Base-by-base conservation (phyloP, 2,329 filamentous ascomycete genomes). In the Colletotrichum tofieldiae region DNA sequence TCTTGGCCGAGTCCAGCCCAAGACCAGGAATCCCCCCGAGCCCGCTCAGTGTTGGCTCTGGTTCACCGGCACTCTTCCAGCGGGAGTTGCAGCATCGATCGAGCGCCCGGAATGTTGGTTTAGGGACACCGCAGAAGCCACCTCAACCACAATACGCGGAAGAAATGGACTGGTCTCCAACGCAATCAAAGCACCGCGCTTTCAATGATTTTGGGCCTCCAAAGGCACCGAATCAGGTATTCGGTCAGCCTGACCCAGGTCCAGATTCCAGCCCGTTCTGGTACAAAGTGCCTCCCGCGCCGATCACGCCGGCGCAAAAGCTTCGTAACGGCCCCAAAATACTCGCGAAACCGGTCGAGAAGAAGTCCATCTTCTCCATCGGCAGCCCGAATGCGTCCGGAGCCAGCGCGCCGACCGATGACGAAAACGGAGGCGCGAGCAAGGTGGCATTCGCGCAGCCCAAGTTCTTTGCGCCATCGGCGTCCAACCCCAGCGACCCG, bases 161-260 rank as follows among this genome's bases (percentile, higher is more conserved):
- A 49, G 87, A 88, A 67, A 95, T 95, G 93, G 93, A 95, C 77
- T 94, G 93, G 90, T 89, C 91, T 2, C 91, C 92, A 0, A 90
- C 90, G 0, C 83, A 84, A 67, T 86, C 87, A n/a, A 83, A 84
- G 60, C 82, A 90, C 72, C 87, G 88, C 65, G 88, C 88, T 11
- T 91, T 91, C 77, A 86, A 84, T 71, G 81, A 86, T 55, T 80
- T 83, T 56, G 80, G 84, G 45, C 75, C 83, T 20, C 79, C 83
- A 52, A 81, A 79, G 63, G 76, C 81, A 71, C 82, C 83, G 55
- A 82, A 84, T 54, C 76, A 83, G 9, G 78, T 82, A 1, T 89
- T 89, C 70, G 84, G 82, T 58, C 82, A 87, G 66, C 79, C 84
- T 0, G 86, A 86, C 0, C 82, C 83, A 20, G 82, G 85, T 61